phyloP scores from a whole-genome alignment of 805 yeast species.

The Groenewaldozyma salmanticensis region DNA sequence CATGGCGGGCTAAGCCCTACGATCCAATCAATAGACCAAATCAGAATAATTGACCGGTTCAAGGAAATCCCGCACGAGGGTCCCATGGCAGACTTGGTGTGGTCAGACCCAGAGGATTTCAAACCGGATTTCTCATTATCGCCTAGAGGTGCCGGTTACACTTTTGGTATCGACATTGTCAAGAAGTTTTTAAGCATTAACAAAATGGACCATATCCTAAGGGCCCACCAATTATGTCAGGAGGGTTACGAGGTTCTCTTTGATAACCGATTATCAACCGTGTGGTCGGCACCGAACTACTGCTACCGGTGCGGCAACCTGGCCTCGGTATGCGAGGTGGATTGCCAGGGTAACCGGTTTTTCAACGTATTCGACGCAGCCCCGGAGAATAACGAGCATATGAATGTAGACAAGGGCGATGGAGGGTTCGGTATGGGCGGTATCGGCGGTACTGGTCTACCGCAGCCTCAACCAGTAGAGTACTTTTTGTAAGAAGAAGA shows the following conservation, averaged over 20 bases:
- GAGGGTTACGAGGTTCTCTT: slow-evolving; percentile 92
- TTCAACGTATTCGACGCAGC: slow-evolving; percentile 97
- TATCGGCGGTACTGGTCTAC: slow-evolving; percentile 14
- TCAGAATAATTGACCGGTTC: slow-evolving; percentile 80
- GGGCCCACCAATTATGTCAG: slow-evolving; percentile 96
- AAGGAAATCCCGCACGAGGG: slow-evolving; percentile 98
- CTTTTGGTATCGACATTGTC: slow-evolving; percentile 87
- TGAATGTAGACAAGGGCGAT: slow-evolving; percentile 3
- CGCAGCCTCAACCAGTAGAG: slow-evolving; percentile 37
- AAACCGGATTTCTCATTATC: slow-evolving; percentile 70
- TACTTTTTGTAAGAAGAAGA: slow-evolving; percentile 34
- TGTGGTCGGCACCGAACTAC: slow-evolving; percentile 98
- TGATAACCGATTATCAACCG: slow-evolving; percentile 85
- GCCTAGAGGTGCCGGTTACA: slow-evolving; percentile 97
- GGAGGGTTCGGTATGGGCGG: slow-evolving; percentile 4
- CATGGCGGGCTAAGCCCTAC: slow-evolving; percentile 97
- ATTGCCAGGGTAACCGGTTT: slow-evolving; percentile 51
- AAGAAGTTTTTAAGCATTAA: slow-evolving; percentile 75
- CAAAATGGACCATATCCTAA: slow-evolving; percentile 64
- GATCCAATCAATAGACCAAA: slow-evolving; percentile 88
- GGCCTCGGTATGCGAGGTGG: slow-evolving; percentile 92
- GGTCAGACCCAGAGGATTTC: slow-evolving; percentile 96
- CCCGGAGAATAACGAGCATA: slow-evolving; percentile 68
- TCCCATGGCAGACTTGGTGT: slow-evolving; percentile 97
- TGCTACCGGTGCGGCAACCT: slow-evolving; percentile 95